These are phyloP conservation scores for Metarhizium humberi DNA, from an alignment of 2,329 filamentous ascomycete genomes.

Conservation along the genomic window DNA sequence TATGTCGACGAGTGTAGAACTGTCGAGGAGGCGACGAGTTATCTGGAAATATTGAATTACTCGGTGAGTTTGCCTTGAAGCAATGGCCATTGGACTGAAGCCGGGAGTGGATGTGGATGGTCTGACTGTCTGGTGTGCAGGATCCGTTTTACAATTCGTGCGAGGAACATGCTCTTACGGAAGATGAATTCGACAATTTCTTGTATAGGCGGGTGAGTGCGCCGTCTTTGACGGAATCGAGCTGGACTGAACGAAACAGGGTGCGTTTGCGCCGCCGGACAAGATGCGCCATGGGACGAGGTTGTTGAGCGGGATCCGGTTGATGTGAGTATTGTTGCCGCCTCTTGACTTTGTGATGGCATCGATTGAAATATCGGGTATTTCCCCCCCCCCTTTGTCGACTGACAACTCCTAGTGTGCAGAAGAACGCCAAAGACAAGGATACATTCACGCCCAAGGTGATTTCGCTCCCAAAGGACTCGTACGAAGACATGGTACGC, in stretches of 20 bases:
- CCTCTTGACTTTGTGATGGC: background rate
- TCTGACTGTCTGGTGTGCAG: slow-evolving; percentile 18
- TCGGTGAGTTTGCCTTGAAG: slow-evolving; percentile 27
- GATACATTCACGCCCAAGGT: slow-evolving; percentile 49
- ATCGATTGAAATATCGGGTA: background rate
- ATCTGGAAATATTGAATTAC: slow-evolving; percentile 51
- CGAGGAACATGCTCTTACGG: slow-evolving; percentile 41
- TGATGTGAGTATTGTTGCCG: slow-evolving; percentile 35
- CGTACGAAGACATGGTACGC: slow-evolving; percentile 48
- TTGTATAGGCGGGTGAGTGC: slow-evolving; percentile 36
- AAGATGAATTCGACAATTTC: slow-evolving; percentile 51
- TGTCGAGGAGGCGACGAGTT: slow-evolving; percentile 43
- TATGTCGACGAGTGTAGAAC: slow-evolving; percentile 38
- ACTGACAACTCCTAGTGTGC: slow-evolving; percentile 31
- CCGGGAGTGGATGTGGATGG: no score
- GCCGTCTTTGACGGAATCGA: background rate
- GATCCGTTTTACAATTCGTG: slow-evolving; percentile 38
- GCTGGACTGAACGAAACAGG: slow-evolving; percentile 24
- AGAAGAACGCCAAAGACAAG: slow-evolving; percentile 44
- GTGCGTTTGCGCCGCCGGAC: slow-evolving; percentile 39
- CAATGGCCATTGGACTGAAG: no score
- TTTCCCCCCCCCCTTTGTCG: no score
- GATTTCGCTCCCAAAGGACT: slow-evolving; percentile 40
- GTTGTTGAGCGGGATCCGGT: slow-evolving; percentile 40
- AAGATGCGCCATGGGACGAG: slow-evolving; percentile 32